phyloP scores from a whole-genome alignment of 2,329 filamentous ascomycete species.

The Colletotrichum sp. region DNA sequence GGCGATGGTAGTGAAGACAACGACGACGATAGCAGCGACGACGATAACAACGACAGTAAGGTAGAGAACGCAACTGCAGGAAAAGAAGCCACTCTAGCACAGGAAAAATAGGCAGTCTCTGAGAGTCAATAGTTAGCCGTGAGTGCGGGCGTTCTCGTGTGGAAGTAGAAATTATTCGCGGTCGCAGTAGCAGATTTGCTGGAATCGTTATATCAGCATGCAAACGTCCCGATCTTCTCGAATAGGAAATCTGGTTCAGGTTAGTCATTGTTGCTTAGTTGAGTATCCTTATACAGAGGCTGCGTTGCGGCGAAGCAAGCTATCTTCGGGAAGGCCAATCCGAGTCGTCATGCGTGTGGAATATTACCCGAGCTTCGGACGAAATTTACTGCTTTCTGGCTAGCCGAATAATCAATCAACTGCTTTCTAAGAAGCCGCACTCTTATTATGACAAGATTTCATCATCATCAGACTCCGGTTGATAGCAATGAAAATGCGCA shows the following conservation, averaged over 20 bases:
- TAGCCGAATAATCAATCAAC: not conserved
- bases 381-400: not conserved
- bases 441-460: not conserved
- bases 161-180: not conserved
- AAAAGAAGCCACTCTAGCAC: no score
- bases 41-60: no score
- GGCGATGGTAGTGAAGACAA: no score
- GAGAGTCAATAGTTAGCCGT: not conserved
- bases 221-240: not conserved
- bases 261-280: not conserved
- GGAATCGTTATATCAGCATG: not conserved
- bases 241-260: not conserved
- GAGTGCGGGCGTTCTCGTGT: not conserved
- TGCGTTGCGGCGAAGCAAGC: not conserved
- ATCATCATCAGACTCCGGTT: not conserved
- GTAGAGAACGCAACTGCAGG: no score
- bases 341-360: fast-evolving
- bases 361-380: not conserved
- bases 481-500: not conserved
- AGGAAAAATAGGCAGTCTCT: no score
- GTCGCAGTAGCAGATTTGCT: not conserved
- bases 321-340: not conserved
- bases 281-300: not conserved
- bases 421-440: fast-evolving
- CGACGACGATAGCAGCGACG: no score